Percentiles rank a stretch among this genome's conserved stretches.
Conservation (phyloP, 2,329 filamentous ascomycete genomes). For the Ampelomyces quisqualis region DNA sequence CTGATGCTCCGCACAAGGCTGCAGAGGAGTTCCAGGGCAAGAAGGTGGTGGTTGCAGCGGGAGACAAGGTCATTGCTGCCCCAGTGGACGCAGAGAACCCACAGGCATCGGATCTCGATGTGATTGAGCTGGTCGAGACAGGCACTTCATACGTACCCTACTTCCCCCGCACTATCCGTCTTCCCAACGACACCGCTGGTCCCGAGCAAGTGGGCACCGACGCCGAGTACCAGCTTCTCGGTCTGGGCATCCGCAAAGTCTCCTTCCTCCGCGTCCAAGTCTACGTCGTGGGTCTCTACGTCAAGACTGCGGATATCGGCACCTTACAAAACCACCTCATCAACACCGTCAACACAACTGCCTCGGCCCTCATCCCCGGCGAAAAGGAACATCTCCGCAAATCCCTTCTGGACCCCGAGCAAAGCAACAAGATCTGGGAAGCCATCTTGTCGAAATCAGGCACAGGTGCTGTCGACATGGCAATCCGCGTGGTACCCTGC, state of each 20-base stretch:
- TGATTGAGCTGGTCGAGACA: slow-evolving; percentile 74
- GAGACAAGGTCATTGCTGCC: slow-evolving; percentile 59
- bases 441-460: slow-evolving; percentile 62
- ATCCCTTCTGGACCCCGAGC: slow-evolving; percentile 66
- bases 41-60: slow-evolving; percentile 60
- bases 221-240: slow-evolving; percentile 81
- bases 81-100: slow-evolving; percentile 35
- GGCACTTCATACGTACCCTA: slow-evolving; percentile 76
- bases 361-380: slow-evolving; percentile 77
- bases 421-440: slow-evolving; percentile 74
- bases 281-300: slow-evolving; percentile 91
- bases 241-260: slow-evolving; percentile 83
- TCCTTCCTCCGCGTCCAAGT: slow-evolving; percentile 89
- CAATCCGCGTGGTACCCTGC: slow-evolving; percentile 84
- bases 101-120: slow-evolving; percentile 49
- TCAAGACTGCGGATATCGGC: slow-evolving; percentile 79
- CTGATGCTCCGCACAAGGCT: slow-evolving; percentile 32
- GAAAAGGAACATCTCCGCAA: slow-evolving; percentile 75
- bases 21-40: slow-evolving; percentile 54
- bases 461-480: slow-evolving; percentile 62
- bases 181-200: slow-evolving; percentile 52
- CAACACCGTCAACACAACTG: slow-evolving; percentile 71
- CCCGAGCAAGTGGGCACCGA: slow-evolving; percentile 27
- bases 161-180: slow-evolving; percentile 71
- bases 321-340: slow-evolving; percentile 77